Base-by-base conservation (phyloP, 495 filamentous ascomycete species). In the Aspergillus diversus region DNA sequence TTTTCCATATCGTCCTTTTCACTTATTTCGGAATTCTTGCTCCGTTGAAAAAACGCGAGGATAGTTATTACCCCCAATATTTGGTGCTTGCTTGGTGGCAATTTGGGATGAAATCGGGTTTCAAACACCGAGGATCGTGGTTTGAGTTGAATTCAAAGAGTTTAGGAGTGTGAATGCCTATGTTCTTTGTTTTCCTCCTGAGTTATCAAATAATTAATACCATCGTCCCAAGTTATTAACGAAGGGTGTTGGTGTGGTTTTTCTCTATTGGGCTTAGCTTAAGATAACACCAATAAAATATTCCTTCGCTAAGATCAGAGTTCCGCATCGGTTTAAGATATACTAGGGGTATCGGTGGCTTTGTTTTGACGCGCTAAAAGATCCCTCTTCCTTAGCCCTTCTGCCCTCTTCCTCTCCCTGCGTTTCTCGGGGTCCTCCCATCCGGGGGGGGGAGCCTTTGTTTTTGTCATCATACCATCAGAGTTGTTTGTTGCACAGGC, bases 401-500 rank as follows among this genome's bases (percentile, higher is more conserved):
- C 88, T 16, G 77, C 80, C 67, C 83, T 81, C 75, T 87, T 89
- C 60, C 86, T 83, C 72, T 83, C 82, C 62, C 75, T 82, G 56
- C 87, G 79, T 7, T 66, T 74, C 49, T 84, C 76, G 7, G 82
- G 72, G 72, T 88, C 84, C 69, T 89, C 87, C 87, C 86, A 87
- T 0, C 65, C 73, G 34, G 66, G 46, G 32, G 65, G 52, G 52
- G 71, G 62, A 57, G 64, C 53, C 55, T 69, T 69, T 33, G 60
- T 60, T 61, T 72, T 74, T 17, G 59, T 37, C 46, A 61, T 69
- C 17, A 69, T 47, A n/a, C 56, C 60, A 21, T 58, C 35, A 33
- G 62, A 27, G 27, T 47, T 47, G 46, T 33, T 63, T n/a, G 60
- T 6, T 4, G 70, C 66, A 46, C 57, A 76, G 7, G 66, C 16